Evolutionary conservation across 176 grass and related monocot genomes (phyloP), one percentile per base, ranked within the genome.

Genomic region (Themeda triandra): DNA sequence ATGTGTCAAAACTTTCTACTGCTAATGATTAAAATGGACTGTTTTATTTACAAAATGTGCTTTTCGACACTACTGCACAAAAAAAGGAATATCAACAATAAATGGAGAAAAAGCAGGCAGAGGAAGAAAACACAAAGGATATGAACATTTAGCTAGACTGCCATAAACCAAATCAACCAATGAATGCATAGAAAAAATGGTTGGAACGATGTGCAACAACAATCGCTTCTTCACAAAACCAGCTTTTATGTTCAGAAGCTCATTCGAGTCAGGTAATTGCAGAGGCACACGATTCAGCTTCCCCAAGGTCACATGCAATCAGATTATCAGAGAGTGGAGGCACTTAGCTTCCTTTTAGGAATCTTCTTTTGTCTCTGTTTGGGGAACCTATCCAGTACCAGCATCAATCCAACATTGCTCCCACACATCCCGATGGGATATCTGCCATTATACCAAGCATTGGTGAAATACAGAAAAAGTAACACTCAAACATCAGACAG

Each of bases 391-490:
- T 98, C 84, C 27, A 95, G 88, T 23, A 98, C 60, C 82, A 98
- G 81, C 78, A 94, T 85, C 70, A 98, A 80, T 65, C 96, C 96
- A 1, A 90, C 83, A 86, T 90, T 92, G 86, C 73, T 87, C 62
- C 82, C 77, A 42, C 87, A 93, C 79, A 90, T 30, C 42, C 93
- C 91, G 6, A 95, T 87, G 6, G 91, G 83, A 29, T 95, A 92
- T 89, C 96, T 98, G 78, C 44, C 53, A 86, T 65, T 10, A 80
- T 23, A 19, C n/a, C 29, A 29, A 59, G 35, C 28, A 62, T 36
- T 75, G 44, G 69, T 84, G 18, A 88, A 76, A 63, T 36, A 27
- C 10, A 59, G 6, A 78, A 72, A 51, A 58, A 83, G 8, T 29
- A 59, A 41, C 4, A 75, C 10, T 23, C 21, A 86, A 24, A 2